Base-by-base conservation (phyloP, 176 grass and related monocot genomes). In the Oryza glaberrima region DNA sequence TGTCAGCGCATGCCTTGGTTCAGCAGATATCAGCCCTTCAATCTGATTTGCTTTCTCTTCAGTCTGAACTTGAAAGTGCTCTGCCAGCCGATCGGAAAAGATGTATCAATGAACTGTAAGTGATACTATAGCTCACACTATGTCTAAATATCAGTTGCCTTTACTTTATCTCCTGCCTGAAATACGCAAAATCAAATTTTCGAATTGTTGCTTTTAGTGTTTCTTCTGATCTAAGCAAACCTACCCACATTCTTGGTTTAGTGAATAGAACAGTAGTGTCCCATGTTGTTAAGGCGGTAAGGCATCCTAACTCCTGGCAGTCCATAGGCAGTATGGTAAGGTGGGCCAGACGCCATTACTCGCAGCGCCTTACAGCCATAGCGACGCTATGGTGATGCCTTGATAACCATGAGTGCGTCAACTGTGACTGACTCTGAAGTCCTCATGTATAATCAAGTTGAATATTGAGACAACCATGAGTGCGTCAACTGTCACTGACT, bases 41-140 rank as follows among this genome's bases (percentile, higher is more conserved):
- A 81, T 96, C 93, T 60, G 93, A 91, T 71, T 96, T 99, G 88
- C 83, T 85, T 19, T 90, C 93, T 84, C 96, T 96, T 85, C 96
- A 94, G 67, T 95, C 89, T 78, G 93, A 99, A 84, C 93, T 99
- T 77, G 96, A 96, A 91, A 99, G 86, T 73, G 87, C 90, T 36
- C 91, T 96, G 80, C 93, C 93, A 64, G 90, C 86, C 89, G 93
- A 99, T 46, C 68, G 91, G 36, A 96, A 91, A 92, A 90, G 88
- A 96, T 99, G 91, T 45, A 99, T 99, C 68, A 96, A 96, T 92
- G 91, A 99, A 67, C 67, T 99, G 93, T 96, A 91, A 91, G 96
- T 94, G 49, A 60, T 83, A 69, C 22, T 56, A 77, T 60, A 34
- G 2, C 56, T 64, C 30, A 7, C 52, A 56, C 52, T 56, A 54